A percentile compares a stretch with the other conserved stretches of the same genome.
phyloP scores from a whole-genome alignment of 2,329 filamentous ascomycete species.

The Fusarium setosum region DNA sequence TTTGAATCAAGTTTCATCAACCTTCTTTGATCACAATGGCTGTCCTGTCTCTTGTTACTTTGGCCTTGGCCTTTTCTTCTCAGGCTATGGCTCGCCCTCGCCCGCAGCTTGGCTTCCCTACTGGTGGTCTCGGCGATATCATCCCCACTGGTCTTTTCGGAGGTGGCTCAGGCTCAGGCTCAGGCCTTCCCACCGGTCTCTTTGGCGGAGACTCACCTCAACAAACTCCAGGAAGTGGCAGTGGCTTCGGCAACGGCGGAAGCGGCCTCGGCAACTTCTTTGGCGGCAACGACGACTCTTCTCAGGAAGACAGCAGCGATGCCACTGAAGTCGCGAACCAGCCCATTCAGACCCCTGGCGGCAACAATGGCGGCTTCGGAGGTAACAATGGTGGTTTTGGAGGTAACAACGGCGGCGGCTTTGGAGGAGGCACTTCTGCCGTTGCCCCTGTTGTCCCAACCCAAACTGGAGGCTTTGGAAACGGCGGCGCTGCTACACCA shows the following conservation, averaged over 20 bases:
- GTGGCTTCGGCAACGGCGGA: background rate
- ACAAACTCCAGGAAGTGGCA: constrained; percentile 7
- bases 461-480: background rate
- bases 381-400: background rate
- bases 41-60: constrained; percentile 40
- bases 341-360: constrained; percentile 2
- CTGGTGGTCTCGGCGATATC: constrained; percentile 14
- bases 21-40: constrained; percentile 35
- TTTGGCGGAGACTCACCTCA: background rate
- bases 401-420: no score
- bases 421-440: background rate
- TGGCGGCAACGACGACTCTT: constrained; percentile 3
- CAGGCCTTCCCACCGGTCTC: constrained; percentile 13
- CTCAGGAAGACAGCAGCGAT: background rate
- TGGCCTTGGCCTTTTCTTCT: constrained; percentile 42
- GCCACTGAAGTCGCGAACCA: background rate
- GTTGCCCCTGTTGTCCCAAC: constrained; percentile 23
- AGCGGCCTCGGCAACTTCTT: constrained; percentile 1
- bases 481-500: no score
- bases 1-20: constrained; percentile 16
- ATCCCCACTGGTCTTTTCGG: constrained; percentile 13
- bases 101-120: constrained; percentile 1
- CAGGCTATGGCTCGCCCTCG: constrained; percentile 32
- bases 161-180: no score
- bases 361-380: background rate